phyloP scores from a whole-genome alignment of 2,329 filamentous ascomycete species.

The Sclerotinia sclerotiorum region DNA sequence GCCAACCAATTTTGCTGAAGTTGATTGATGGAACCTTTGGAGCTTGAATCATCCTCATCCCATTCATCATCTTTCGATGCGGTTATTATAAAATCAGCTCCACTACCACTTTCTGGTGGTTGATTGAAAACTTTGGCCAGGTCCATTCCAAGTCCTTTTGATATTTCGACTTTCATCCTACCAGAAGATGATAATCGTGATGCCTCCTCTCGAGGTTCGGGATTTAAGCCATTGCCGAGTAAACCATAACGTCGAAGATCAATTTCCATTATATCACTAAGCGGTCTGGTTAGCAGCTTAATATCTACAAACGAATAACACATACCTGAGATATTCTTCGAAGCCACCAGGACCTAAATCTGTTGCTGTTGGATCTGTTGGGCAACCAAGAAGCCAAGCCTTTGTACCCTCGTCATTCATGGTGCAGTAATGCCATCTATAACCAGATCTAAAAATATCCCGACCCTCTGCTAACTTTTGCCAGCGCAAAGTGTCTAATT shows the following conservation, averaged over 20 bases:
- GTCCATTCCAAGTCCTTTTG: slow-evolving; percentile 76
- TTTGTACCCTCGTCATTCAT: slow-evolving; percentile 94
- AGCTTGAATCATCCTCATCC: slow-evolving; percentile 59
- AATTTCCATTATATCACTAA: slow-evolving; percentile 82
- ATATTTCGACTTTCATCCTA: slow-evolving; percentile 52
- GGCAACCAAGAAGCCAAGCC: slow-evolving; percentile 93
- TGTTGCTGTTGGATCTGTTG: slow-evolving; percentile 66
- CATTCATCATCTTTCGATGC: slow-evolving; percentile 75
- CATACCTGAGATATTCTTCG: slow-evolving; percentile 77
- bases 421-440: slow-evolving; percentile 97
- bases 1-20: slow-evolving; percentile 54
- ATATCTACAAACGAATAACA: slow-evolving; percentile 23
- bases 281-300: slow-evolving; percentile 28
- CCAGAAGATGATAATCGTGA: slow-evolving; percentile 50
- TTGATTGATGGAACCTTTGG: slow-evolving; percentile 45
- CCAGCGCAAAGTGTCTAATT: slow-evolving; percentile 85
- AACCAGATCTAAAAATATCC: slow-evolving; percentile 89
- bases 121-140: slow-evolving; percentile 85
- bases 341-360: slow-evolving; percentile 68
- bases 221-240: slow-evolving; percentile 71
- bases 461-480: slow-evolving; percentile 91
- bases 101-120: slow-evolving; percentile 78
- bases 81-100: slow-evolving; percentile 88
- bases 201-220: slow-evolving; percentile 53
- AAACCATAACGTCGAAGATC: slow-evolving; percentile 91